Evolutionary conservation across 129 eudicot genomes (phyloP).

Genomic region (Escallonia herrerae): DNA sequence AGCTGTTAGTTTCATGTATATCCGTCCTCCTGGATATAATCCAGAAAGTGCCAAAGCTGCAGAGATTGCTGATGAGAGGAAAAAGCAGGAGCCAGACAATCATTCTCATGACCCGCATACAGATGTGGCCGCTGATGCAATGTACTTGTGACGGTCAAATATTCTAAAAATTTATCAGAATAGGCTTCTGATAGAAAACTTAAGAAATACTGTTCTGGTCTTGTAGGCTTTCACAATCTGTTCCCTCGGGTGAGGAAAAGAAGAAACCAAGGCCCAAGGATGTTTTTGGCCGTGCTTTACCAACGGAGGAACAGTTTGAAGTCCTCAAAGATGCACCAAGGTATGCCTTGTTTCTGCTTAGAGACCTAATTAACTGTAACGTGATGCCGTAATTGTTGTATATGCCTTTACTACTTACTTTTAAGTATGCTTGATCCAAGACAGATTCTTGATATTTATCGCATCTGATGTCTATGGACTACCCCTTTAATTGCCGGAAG

Average conservation of each 20-base stretch:
- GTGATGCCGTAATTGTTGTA: background rate
- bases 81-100: conserved; percentile 24
- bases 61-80: conserved; percentile 68
- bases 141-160: conserved; percentile 19
- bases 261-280: conserved; percentile 80
- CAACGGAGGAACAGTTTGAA: conserved; percentile 92
- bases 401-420: too few species aligned
- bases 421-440: too few species aligned
- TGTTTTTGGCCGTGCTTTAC: conserved; percentile 82
- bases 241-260: conserved; percentile 45
- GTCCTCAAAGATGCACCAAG: conserved; percentile 92
- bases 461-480: background rate
- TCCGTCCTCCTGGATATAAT: conserved; percentile 89
- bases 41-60: conserved; percentile 99
- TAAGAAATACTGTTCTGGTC: conserved; percentile 2
- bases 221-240: conserved; percentile 40
- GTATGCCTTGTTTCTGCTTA: conserved; percentile 16
- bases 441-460: background rate
- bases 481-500: too few species aligned
- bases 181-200: conserved; percentile 5
- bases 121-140: conserved; percentile 45
- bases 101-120: conserved; percentile 37
- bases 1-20: conserved; percentile 97
- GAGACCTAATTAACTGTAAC: background rate
- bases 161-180: background rate